Conservation (phyloP, 2,329 filamentous ascomycete genomes). For the Clonostachys sp. region DNA sequence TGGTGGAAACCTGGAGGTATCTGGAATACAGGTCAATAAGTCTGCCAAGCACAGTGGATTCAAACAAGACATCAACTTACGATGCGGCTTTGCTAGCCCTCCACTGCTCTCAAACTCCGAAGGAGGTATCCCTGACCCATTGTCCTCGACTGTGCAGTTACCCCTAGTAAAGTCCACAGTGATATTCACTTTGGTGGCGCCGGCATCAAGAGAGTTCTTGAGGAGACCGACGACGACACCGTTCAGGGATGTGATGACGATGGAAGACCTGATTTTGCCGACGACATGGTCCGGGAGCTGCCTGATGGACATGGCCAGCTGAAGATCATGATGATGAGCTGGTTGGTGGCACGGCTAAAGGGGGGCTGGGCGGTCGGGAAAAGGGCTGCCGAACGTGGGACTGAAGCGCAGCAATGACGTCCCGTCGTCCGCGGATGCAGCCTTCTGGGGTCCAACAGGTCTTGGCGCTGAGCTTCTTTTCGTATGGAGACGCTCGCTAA, state of each 20-base stretch:
- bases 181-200: constrained; percentile 63
- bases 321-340: neutral
- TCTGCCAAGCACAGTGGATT: neutral
- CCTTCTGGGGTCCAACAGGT: too few species aligned
- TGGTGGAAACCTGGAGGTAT: constrained; percentile 68
- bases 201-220: constrained; percentile 81
- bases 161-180: constrained; percentile 72
- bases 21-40: constrained; percentile 33
- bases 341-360: too few species aligned
- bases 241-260: constrained; percentile 70
- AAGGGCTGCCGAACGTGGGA: too few species aligned
- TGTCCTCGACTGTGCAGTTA: constrained; percentile 75
- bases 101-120: constrained; percentile 67
- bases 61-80: constrained; percentile 39
- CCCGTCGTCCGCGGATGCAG: too few species aligned
- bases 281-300: constrained; percentile 66
- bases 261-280: constrained; percentile 80
- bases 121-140: constrained; percentile 73
- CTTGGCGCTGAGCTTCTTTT: too few species aligned
- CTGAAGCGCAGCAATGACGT: too few species aligned
- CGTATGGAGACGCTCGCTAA: too few species aligned
- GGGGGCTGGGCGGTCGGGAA: too few species aligned
- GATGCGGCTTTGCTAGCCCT: constrained; percentile 67
- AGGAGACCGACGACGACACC: constrained; percentile 67
- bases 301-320: constrained; percentile 55